These are phyloP conservation scores for Mercurialis annua DNA, from an alignment of 345 rosid genomes.

Conservation along the genomic window DNA sequence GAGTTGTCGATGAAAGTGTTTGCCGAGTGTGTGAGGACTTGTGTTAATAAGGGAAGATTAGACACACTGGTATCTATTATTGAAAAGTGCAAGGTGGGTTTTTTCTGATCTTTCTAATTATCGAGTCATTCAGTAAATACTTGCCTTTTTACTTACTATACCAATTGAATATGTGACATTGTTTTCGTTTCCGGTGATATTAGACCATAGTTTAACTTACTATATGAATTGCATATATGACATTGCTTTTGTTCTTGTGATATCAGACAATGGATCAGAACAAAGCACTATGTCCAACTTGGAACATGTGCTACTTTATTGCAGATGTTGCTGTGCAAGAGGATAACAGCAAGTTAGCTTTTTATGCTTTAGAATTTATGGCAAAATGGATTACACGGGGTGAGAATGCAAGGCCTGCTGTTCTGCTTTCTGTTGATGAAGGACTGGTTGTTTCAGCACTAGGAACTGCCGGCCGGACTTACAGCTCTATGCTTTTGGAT, in stretches of 20 bases:
- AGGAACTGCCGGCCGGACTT: slow-evolving; percentile 83
- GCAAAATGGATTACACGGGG: slow-evolving; percentile 78
- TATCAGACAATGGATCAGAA: slow-evolving; percentile 71
- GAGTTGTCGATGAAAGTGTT: slow-evolving; percentile 55
- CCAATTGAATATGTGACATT: background rate
- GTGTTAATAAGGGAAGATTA: slow-evolving; percentile 50
- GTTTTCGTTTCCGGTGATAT: slow-evolving; percentile 18
- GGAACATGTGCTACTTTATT: slow-evolving; percentile 61
- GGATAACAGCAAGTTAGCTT: slow-evolving; percentile 77
- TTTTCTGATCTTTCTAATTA: background rate
- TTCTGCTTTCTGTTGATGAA: slow-evolving; percentile 71
- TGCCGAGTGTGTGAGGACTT: slow-evolving; percentile 50
- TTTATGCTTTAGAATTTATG: slow-evolving; percentile 78
- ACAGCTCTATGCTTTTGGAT: slow-evolving; percentile 60
- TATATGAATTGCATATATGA: background rate
- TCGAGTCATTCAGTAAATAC: background rate
- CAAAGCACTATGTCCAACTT: slow-evolving; percentile 77
- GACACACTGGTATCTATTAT: slow-evolving; percentile 68
- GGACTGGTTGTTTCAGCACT: slow-evolving; percentile 73
- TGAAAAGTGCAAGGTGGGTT: slow-evolving; percentile 99
- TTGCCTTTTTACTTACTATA: too few relatives aligned
- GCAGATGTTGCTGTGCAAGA: slow-evolving; percentile 68
- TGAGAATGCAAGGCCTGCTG: slow-evolving; percentile 59
- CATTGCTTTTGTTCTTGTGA: slow-evolving; percentile 13
- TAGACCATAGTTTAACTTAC: slow-evolving; percentile 38